Percentiles rank a stretch among this genome's conserved stretches.
These are phyloP conservation scores for Candida xiaguanensis DNA, from an alignment of 805 yeast species.

Conservation along the genomic window DNA sequence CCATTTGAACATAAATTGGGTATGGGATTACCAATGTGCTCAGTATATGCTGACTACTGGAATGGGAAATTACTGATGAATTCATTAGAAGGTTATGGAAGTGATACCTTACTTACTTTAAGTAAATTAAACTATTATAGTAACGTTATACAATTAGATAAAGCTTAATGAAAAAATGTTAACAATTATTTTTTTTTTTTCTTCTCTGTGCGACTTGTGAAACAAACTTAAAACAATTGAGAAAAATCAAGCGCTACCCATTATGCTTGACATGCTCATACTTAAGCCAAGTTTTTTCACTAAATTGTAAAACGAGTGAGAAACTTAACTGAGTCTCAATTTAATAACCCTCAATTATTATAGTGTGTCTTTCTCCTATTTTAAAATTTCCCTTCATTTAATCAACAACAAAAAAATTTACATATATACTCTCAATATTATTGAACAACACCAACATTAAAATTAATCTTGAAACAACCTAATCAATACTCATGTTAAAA, in stretches of 20 bases:
- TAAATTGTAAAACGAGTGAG: neutral
- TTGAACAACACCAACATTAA: neutral
- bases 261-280: constrained; percentile 4
- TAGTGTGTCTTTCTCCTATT: neutral
- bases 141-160: constrained; percentile 64
- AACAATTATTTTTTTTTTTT: constrained; percentile 1
- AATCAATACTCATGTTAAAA: neutral
- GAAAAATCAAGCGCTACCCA: no score
- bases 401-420: neutral
- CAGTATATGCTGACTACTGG: constrained; percentile 95
- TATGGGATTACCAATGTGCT: constrained; percentile 87
- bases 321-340: neutral
- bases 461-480: neutral
- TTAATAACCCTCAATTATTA: neutral
- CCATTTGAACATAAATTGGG: constrained; percentile 77
- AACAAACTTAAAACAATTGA: no score
- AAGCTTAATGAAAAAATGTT: no score
- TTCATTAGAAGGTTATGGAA: constrained; percentile 86
- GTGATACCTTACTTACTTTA: constrained; percentile 78
- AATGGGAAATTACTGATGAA: constrained; percentile 83
- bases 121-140: constrained; percentile 72
- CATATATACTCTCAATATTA: neutral
- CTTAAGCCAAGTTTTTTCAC: neutral
- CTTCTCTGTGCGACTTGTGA: neutral
- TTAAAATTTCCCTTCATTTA: no score